These are phyloP conservation scores for Trifolium subterraneum DNA, from an alignment of 306 rosid genomes.

Conservation along the genomic window DNA sequence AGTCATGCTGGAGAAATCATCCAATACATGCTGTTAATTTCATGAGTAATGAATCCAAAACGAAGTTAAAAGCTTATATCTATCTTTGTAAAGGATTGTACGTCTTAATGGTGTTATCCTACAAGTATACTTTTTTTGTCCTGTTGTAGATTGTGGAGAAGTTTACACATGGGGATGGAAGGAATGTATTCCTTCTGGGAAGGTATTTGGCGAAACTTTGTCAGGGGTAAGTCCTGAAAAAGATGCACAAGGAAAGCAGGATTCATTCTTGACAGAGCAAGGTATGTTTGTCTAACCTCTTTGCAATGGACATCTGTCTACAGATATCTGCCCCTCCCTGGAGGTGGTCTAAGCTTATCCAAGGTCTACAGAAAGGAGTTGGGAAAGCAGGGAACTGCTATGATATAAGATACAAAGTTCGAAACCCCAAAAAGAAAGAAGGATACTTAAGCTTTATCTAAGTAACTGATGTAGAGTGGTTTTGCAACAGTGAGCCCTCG, in stretches of 20 bases:
- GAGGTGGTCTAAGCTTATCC: constrained; percentile 34
- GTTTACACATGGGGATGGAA: constrained; percentile 99
- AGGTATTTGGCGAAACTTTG: constrained; percentile 64
- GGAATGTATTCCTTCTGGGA: constrained; percentile 97
- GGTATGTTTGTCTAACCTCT: constrained; percentile 69
- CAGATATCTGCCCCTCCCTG: constrained; percentile 34
- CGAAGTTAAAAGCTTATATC: constrained; percentile 10
- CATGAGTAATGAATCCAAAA: constrained; percentile 17
- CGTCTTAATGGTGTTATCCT: constrained; percentile 22
- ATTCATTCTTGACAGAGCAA: constrained; percentile 65
- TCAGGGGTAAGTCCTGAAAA: constrained; percentile 58
- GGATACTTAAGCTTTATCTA: constrained; percentile 32
- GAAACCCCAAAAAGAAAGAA: constrained; percentile 30
- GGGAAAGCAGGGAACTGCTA: constrained; percentile 23
- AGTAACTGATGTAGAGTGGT: constrained; percentile 47
- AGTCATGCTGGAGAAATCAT: constrained; percentile 24
- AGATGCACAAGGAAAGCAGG: constrained; percentile 65
- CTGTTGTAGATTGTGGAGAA: constrained; percentile 67
- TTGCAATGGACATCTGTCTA: constrained; percentile 31
- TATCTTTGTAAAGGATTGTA: constrained; percentile 10
- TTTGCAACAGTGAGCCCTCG: constrained; percentile 69
- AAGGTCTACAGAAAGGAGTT: constrained; percentile 31
- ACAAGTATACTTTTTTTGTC: constrained; percentile 23
- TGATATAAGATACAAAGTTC: constrained; percentile 33
- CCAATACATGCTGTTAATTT: not conserved